Conservation (phyloP, 768 basidiomycete genomes). For the Phaeotremella fagi region DNA sequence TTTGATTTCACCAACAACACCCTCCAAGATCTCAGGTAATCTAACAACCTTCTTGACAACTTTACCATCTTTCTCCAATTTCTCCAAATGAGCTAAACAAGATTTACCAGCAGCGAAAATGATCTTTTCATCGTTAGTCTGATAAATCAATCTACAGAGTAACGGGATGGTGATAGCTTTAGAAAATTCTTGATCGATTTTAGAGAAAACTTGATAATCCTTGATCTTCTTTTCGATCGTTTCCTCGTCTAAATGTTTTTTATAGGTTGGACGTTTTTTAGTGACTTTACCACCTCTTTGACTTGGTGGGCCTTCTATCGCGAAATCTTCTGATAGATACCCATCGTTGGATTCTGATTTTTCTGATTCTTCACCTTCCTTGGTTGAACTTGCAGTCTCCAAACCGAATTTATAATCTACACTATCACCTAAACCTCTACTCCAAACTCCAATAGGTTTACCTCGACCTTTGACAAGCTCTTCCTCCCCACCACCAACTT, state of each 20-base stretch:
- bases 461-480: background rate
- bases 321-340: too few relatives aligned
- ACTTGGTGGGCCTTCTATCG: background rate
- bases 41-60: slow-evolving; percentile 10
- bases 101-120: slow-evolving; percentile 19
- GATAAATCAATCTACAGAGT: slow-evolving; percentile 24
- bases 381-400: background rate
- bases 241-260: background rate
- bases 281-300: background rate
- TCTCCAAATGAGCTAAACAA: slow-evolving; percentile 25
- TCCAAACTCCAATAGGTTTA: background rate
- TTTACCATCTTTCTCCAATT: slow-evolving; percentile 34
- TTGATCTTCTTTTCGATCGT: background rate
- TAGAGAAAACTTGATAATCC: background rate
- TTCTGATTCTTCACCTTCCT: background rate
- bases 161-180: slow-evolving; percentile 15
- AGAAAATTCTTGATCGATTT: background rate
- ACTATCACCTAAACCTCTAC: background rate
- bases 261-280: slow-evolving; percentile 3
- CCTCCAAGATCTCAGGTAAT: slow-evolving; percentile 19
- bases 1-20: slow-evolving; percentile 14
- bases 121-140: slow-evolving; percentile 27
- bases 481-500: background rate
- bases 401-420: background rate
- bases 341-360: background rate